Evolutionary conservation across 106 monocot genomes (phyloP).

Genomic region (Iris macrosiphon): DNA sequence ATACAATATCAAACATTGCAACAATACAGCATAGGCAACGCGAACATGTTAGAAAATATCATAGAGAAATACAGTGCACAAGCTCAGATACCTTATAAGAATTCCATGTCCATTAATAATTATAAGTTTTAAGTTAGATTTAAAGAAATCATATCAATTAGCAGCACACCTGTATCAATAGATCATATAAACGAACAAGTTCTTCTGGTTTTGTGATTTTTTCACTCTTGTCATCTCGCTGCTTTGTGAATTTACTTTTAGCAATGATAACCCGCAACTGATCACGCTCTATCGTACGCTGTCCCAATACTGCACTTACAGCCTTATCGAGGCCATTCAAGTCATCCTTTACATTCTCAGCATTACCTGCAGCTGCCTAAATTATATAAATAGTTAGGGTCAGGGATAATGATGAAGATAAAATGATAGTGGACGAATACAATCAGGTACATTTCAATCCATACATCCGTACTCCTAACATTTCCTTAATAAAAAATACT

Average conservation of each 20-base stretch:
- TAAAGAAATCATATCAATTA: background rate
- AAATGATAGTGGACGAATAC: too few species aligned
- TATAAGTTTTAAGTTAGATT: too few species aligned
- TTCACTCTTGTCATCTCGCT: constrained; percentile 72
- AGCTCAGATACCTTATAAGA: too few species aligned
- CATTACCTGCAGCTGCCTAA: constrained; percentile 72
- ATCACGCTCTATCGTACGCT: constrained; percentile 87
- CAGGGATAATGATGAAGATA: too few species aligned
- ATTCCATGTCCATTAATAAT: too few species aligned
- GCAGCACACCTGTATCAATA: constrained; percentile 61
- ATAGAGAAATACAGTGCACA: too few species aligned
- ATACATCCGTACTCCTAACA: too few species aligned
- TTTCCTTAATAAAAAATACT: too few species aligned
- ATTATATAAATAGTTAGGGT: constrained; percentile 22
- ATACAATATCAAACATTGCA: too few species aligned
- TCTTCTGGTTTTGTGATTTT: constrained; percentile 85
- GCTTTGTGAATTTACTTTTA: constrained; percentile 73
- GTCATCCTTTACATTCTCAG: constrained; percentile 86
- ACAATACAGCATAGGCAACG: too few species aligned
- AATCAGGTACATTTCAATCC: too few species aligned
- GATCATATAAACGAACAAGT: constrained; percentile 89
- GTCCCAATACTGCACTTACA: constrained; percentile 80
- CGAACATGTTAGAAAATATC: too few species aligned
- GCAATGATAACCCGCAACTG: constrained; percentile 59
- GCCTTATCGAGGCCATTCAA: constrained; percentile 95